Evolutionary conservation across 2,329 filamentous ascomycete species (phyloP).

Genomic region (Exutisphaerella laricina): DNA sequence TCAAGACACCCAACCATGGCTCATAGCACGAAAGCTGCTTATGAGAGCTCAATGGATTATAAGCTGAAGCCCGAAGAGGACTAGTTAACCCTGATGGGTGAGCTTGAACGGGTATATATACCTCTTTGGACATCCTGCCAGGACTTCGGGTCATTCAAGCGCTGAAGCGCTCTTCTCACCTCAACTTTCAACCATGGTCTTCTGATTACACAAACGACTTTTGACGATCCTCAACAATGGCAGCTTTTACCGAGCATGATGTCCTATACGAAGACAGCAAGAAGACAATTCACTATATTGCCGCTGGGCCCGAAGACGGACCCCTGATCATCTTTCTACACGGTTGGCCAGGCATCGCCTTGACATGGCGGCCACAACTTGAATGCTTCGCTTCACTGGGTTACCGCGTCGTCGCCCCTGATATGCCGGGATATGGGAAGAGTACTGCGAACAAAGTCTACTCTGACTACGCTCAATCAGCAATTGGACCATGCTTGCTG

Average conservation of each 20-base stretch:
- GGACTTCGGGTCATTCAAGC: too few relatives aligned
- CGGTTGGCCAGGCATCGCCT: conserved; percentile 33
- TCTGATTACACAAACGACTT: too few relatives aligned
- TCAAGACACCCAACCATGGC: too few relatives aligned
- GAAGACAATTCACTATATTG: not conserved
- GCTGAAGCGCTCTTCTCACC: too few relatives aligned
- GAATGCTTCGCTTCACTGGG: conserved; percentile 24
- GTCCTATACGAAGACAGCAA: not conserved
- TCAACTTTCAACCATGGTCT: too few relatives aligned
- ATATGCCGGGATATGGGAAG: conserved; percentile 34
- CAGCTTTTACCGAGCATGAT: not conserved
- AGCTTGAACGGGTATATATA: too few relatives aligned
- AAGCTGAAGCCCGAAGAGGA: too few relatives aligned
- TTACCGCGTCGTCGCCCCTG: conserved; percentile 25
- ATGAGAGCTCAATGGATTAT: too few relatives aligned
- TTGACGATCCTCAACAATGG: too few relatives aligned
- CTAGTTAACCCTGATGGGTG: too few relatives aligned
- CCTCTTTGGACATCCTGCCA: too few relatives aligned
- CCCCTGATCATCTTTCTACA: conserved; percentile 9
- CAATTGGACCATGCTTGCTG: conserved; percentile 21
- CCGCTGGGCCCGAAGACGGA: not conserved
- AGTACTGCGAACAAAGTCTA: conserved; percentile 26
- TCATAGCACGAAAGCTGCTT: too few relatives aligned
- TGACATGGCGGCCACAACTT: conserved; percentile 34
- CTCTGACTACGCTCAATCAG: conserved; percentile 23